Evolutionary conservation across 2,329 filamentous ascomycete species (phyloP).

Genomic region (Exserohilum rostratum): DNA sequence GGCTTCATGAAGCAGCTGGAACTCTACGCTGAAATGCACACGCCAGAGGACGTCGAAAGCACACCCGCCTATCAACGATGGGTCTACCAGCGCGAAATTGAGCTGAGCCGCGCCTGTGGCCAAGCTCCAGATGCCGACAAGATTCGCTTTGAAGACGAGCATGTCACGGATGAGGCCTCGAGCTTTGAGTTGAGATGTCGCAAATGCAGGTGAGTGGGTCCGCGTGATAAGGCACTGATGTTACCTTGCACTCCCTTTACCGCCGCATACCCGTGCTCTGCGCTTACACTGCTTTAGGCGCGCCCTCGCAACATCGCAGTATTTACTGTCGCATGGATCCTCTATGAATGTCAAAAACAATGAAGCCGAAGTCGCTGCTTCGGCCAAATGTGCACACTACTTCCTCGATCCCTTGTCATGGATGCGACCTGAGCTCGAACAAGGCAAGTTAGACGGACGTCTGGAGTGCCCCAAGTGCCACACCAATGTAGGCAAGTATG

Average conservation of each 20-base stretch:
- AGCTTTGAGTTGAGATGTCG: slow-evolving; percentile 77
- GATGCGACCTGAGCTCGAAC: slow-evolving; percentile 88
- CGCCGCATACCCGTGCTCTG: slow-evolving; percentile 16
- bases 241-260: slow-evolving; percentile 9
- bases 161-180: slow-evolving; percentile 50
- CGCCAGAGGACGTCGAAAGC: slow-evolving; percentile 69
- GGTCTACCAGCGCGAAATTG: slow-evolving; percentile 70
- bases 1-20: slow-evolving; percentile 90
- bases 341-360: slow-evolving; percentile 25
- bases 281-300: slow-evolving; percentile 54
- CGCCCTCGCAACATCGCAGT: slow-evolving; percentile 67
- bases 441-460: slow-evolving; percentile 81
- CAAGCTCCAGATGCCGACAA: slow-evolving; percentile 77
- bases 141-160: slow-evolving; percentile 81
- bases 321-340: slow-evolving; percentile 68
- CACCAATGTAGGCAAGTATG: slow-evolving; percentile 86
- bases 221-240: slow-evolving; percentile 10
- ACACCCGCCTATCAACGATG: slow-evolving; percentile 82
- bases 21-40: slow-evolving; percentile 87
- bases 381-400: slow-evolving; percentile 73
- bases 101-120: slow-evolving; percentile 72
- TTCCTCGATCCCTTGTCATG: slow-evolving; percentile 92
- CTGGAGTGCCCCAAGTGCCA: slow-evolving; percentile 86
- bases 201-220: slow-evolving; percentile 74
- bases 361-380: slow-evolving; percentile 12